Base-by-base conservation (phyloP, 2,329 filamentous ascomycete species). In the Alternaria ethzedia region DNA sequence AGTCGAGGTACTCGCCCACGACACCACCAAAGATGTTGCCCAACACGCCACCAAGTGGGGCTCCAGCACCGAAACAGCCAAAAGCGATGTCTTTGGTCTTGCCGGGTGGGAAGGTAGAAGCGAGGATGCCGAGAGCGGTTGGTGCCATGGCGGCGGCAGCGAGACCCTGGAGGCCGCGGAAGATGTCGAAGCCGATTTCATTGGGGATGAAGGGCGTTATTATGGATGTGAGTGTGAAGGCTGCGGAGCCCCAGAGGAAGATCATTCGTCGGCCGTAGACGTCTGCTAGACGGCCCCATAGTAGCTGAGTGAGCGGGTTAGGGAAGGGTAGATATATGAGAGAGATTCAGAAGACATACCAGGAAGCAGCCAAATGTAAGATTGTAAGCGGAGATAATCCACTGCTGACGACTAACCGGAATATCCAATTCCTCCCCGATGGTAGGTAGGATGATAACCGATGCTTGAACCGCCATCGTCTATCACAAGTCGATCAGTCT, bases 31-130 rank as follows among this genome's bases (percentile, higher is more conserved):
- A 75, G 6, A 91, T 77, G 70, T 90, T 92, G 3, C 90, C 90
- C 57, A 89, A 86, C 9, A 91, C 83, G 51, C 84, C 86, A 0
- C 90, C 90, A 0, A 91, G 78, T 0, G 90, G 89, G 0, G 89
- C 87, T 2, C 89, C 90, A 2, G 88, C 88, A 17, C 86, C 75
- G 45, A 68, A 74, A 23, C 66, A 70, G 3, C 68, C 68, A 68
- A 92, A 91, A 2, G 89, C 89, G 73, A 91, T 90, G 70, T 90
- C 91, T 78, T 91, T 91, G 5, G 89, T 87, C 66, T 87, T 89
- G 0, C 90, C 88, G 0, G 89, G 89, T 1, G 86, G 86, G 58
- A 92, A 92, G 0, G 88, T 91, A 2, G 87, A 86, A 0, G 89
- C 89, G 3, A 92, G 77, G 43, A 92, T 91, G 0, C 90, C 90